These are phyloP conservation scores for Dalbergia cochinchinensis DNA, from an alignment of 306 rosid species.

Conservation along the genomic window DNA sequence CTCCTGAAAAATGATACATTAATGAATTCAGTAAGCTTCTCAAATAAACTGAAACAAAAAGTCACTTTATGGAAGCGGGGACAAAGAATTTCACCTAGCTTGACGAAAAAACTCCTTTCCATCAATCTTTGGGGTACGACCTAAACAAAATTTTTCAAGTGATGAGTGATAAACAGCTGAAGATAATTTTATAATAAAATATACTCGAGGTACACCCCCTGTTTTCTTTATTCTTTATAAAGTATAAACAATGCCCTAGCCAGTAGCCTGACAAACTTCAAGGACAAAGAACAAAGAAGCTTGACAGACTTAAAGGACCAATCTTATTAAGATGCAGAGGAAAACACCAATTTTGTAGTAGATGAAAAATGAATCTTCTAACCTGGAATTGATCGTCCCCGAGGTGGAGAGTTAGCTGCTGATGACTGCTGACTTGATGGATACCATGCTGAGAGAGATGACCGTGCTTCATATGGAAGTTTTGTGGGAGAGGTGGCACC, in stretches of 20 bases:
- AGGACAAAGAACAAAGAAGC: conserved; percentile 5
- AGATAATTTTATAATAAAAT: conserved; percentile 21
- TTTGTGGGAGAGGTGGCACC: conserved; percentile 86
- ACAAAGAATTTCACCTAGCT: conserved; percentile 71
- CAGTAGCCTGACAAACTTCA: conserved; percentile 3
- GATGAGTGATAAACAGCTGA: conserved; percentile 25
- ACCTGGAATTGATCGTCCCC: conserved; percentile 73
- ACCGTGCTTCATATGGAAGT: conserved; percentile 67
- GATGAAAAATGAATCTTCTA: conserved; percentile 39
- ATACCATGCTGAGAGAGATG: conserved; percentile 81
- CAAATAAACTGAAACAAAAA: conserved; percentile 37
- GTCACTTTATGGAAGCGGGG: conserved; percentile 12
- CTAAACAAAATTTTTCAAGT: conserved; percentile 54
- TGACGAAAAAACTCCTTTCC: conserved; percentile 99
- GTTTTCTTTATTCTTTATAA: not conserved
- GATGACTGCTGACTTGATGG: conserved; percentile 99
- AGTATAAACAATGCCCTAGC: conserved; percentile 5
- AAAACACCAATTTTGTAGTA: not conserved
- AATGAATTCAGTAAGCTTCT: conserved; percentile 38
- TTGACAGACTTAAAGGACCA: conserved; percentile 17
- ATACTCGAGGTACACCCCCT: not conserved
- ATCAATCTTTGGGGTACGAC: conserved; percentile 90
- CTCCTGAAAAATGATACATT: conserved; percentile 67
- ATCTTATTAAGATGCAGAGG: conserved; percentile 3
- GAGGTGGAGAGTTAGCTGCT: conserved; percentile 97